Evolutionary conservation across 768 basidiomycete genomes (phyloP).

Genomic region (Baorangia bicolor): DNA sequence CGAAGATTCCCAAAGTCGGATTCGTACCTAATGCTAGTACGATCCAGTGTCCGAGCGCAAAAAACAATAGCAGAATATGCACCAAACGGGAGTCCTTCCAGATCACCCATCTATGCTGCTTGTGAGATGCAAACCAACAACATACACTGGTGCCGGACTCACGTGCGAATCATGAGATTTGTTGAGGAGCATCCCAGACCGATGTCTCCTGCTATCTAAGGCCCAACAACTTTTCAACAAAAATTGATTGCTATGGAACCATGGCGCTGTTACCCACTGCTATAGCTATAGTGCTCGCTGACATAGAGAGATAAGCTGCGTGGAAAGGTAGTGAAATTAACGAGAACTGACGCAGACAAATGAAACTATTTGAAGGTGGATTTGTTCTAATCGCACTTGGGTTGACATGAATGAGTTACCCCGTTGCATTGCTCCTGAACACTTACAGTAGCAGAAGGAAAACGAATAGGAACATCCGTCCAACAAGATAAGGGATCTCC

Average conservation of each 20-base stretch:
- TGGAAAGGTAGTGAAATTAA: background rate
- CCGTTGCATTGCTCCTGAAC: background rate
- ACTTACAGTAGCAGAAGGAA: conserved; percentile 20
- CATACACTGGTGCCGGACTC: background rate
- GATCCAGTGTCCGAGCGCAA: conserved; percentile 24
- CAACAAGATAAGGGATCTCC: conserved; percentile 28
- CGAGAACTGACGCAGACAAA: conserved; percentile 22
- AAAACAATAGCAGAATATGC: conserved; percentile 9
- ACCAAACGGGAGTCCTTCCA: conserved; percentile 23
- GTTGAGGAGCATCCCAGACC: conserved; percentile 18
- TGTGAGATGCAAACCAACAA: background rate
- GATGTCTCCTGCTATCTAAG: conserved; percentile 16
- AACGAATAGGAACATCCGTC: conserved; percentile 16
- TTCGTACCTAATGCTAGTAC: conserved; percentile 15
- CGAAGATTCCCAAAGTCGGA: background rate
- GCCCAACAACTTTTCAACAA: background rate
- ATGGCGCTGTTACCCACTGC: conserved; percentile 13
- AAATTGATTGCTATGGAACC: background rate
- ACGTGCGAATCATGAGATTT: conserved; percentile 33
- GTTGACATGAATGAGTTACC: background rate
- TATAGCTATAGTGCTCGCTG: conserved; percentile 5
- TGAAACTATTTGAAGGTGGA: background rate
- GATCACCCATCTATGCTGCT: conserved; percentile 25
- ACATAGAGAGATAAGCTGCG: background rate
- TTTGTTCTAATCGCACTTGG: conserved; percentile 5